A percentile compares a stretch with the other conserved stretches of the same genome.
These are phyloP conservation scores for Paramyrothecium roridum DNA, from an alignment of 2,329 filamentous ascomycete genomes.

Conservation along the genomic window DNA sequence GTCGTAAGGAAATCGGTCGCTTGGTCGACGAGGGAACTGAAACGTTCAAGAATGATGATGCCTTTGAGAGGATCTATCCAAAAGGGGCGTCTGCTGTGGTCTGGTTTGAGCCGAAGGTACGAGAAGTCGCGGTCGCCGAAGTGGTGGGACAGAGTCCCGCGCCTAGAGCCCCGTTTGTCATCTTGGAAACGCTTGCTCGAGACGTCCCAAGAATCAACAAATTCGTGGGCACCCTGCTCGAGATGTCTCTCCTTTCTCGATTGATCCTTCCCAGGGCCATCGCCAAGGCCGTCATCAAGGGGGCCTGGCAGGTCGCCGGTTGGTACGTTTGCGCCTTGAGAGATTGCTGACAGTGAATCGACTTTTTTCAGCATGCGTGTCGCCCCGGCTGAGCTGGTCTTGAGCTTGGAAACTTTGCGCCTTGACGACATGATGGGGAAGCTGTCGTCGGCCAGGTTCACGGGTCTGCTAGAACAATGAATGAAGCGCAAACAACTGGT, in stretches of 20 bases:
- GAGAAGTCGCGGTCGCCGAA: conserved; percentile 61
- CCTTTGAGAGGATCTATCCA: conserved; percentile 83
- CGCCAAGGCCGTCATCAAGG: too few relatives aligned
- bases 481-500: too few relatives aligned
- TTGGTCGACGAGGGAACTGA: conserved; percentile 73
- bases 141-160: conserved; percentile 13
- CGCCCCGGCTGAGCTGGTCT: too few relatives aligned
- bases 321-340: too few relatives aligned
- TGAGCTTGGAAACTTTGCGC: too few relatives aligned
- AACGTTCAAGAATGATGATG: conserved; percentile 86
- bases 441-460: too few relatives aligned
- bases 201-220: conserved; percentile 6
- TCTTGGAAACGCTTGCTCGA: conserved; percentile 2
- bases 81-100: conserved; percentile 78
- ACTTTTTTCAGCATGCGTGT: too few relatives aligned
- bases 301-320: too few relatives aligned
- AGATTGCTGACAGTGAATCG: too few relatives aligned
- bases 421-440: too few relatives aligned
- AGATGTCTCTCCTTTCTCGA: background rate
- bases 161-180: background rate
- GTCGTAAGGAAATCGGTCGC: conserved; percentile 89
- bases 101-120: conserved; percentile 73
- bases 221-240: conserved; percentile 1
- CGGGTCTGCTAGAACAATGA: too few relatives aligned
- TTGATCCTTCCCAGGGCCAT: too few relatives aligned